phyloP scores from a whole-genome alignment of 192 early-diverging fungal genomes.

The Spinellus fusiger region DNA sequence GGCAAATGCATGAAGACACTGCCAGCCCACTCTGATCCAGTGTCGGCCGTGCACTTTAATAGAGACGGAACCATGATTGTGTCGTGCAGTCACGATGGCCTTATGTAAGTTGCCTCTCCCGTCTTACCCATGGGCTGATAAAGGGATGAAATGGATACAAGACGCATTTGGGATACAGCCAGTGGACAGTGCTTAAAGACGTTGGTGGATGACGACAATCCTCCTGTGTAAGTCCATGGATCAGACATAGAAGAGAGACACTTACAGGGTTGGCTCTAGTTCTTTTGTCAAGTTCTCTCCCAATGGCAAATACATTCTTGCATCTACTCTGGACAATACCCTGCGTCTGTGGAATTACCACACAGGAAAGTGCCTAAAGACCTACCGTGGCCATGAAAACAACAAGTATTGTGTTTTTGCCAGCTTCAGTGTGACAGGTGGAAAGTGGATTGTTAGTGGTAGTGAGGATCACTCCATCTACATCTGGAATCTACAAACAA shows the following conservation, averaged over 20 bases:
- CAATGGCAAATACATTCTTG: conserved; percentile 97
- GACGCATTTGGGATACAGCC: conserved; percentile 97
- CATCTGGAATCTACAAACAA: conserved; percentile 96
- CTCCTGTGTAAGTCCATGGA: conserved; percentile 72
- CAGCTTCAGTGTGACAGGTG: conserved; percentile 88
- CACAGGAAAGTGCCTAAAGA: conserved; percentile 93
- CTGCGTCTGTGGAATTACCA: conserved; percentile 93
- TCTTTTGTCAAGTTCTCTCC: conserved; percentile 98
- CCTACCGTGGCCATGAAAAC: conserved; percentile 89
- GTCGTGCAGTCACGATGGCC: conserved; percentile 88
- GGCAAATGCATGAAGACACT: conserved; percentile 89
- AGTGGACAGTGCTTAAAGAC: conserved; percentile 99
- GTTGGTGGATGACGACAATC: conserved; percentile 91
- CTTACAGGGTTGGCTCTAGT: conserved; percentile 25
- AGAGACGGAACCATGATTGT: conserved; percentile 96
- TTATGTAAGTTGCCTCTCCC: conserved; percentile 65
- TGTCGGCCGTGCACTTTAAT: conserved; percentile 93
- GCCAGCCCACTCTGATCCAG: conserved; percentile 94
- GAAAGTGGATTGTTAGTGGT: conserved; percentile 95
- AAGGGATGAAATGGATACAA: conserved; percentile 19
- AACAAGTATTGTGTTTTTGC: conserved; percentile 88
- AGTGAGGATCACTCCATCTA: conserved; percentile 93
- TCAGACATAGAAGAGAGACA: background rate
- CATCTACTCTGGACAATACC: conserved; percentile 89
- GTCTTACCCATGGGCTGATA: background rate